A percentile compares a stretch with the other conserved stretches of the same genome.
Evolutionary conservation across 73 alveolate genomes (phyloP).

Genomic region (Stentor roeselii): DNA sequence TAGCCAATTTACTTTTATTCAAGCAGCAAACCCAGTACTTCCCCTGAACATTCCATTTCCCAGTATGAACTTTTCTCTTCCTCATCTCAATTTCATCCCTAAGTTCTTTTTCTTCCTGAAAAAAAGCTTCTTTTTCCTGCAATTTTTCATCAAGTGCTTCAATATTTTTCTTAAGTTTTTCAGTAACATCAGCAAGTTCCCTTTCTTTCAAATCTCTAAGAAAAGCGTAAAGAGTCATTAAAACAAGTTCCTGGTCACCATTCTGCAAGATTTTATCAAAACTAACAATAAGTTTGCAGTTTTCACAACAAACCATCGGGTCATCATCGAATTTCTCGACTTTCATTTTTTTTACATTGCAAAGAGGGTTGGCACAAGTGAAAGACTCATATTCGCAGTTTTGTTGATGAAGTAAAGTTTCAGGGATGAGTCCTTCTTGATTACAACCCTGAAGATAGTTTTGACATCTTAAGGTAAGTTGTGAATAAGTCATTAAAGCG

Average conservation of each 20-base stretch:
- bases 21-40: background rate
- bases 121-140: background rate
- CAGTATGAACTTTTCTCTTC: background rate
- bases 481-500: background rate
- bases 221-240: background rate
- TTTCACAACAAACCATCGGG: background rate
- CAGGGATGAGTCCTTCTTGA: slow-evolving; percentile 1
- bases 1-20: background rate
- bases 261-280: background rate
- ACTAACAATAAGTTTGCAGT: background rate
- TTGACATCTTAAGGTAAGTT: background rate
- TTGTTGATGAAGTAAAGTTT: background rate
- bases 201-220: background rate
- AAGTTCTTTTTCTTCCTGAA: background rate
- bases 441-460: background rate
- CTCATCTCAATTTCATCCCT: background rate
- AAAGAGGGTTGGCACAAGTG: background rate
- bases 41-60: background rate
- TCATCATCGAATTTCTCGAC: background rate
- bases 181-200: too few relatives aligned
- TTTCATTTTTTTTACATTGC: background rate
- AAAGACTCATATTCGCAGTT: background rate
- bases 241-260: background rate
- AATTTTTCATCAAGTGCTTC: background rate
- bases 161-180: background rate